Evolutionary conservation across 1,284 basidiomycete species (phyloP), one percentile per base, ranked within the genome.

Genomic region (Acaromyces ingoldii): DNA sequence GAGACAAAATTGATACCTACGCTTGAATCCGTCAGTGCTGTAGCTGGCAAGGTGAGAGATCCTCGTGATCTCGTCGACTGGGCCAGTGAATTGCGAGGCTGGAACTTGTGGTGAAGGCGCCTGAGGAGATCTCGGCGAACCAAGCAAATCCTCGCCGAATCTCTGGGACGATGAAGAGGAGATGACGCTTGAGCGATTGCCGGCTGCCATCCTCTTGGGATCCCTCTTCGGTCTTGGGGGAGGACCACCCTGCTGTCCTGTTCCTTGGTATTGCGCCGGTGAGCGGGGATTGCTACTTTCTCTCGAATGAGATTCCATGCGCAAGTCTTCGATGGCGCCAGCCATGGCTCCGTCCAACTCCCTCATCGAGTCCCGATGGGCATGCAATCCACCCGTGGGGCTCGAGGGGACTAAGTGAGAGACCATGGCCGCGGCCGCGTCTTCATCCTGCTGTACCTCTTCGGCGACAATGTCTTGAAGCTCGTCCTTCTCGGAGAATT

Each of bases 11-110:
- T 25, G 3, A 1, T 4, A 50, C 48, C 17, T 28, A 42, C 30
- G 66, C 51, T 74, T 69, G 65, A 74, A 74, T 0, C 71, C 70
- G 30, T 65, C 57, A 22, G 46, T 43, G 2, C 43, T 40, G 31
- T 58, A 57, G 28, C 63, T 53, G 5, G 48, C 48, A 28, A 49
- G 21, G 36, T 49, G 34, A 3, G 19, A 17, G 22, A 49, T n/a
- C 6, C 19, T 15, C 17, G 31, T 38, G 17, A 49, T 22, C 25
- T 45, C 42, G 17, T 45, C 42, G 4, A 37, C 24, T 3, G 17
- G 36, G 4, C 17, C 19, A 19, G 40, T n/a, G n/a, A n/a, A n/a
- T n/a, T n/a, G n/a, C n/a, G n/a, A n/a, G n/a, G n/a, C n/a, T n/a
- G n/a, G n/a, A n/a, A n/a, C n/a, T n/a, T n/a, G n/a, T n/a, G n/a